Base-by-base conservation (phyloP, 2,329 filamentous ascomycete species). In the Aureobasidium sp. region DNA sequence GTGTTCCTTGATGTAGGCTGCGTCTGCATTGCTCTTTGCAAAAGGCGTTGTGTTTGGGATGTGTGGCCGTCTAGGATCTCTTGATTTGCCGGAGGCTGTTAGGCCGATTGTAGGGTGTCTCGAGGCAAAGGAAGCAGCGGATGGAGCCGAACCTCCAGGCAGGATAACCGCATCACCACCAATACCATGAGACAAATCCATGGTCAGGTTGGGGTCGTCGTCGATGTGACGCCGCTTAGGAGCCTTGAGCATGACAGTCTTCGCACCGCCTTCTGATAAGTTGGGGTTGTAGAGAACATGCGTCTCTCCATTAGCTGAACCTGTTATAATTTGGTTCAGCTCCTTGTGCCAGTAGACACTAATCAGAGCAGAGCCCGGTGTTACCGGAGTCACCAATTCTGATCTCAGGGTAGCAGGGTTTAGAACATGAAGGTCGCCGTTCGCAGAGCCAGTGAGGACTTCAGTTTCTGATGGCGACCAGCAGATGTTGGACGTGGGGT, bases 161-260 rank as follows among this genome's bases (percentile, higher is more conserved):
- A 75, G 87, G 61, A 95, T 78, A 64, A 96, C 89, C 9, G 87
- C 84, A 70, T 97, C 93, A 49, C 87, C 90, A 0, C 91, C 91
- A 63, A 97, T 82, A 15, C 91, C 92, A 3, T 87, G 80, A 5
- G 87, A 84, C 68, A 91, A 84, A 71, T 96, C 91, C 73, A 89
- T 95, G 1, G 92, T 96, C 37, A 95, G 81, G 63, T 85, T 86
- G 0, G 91, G 86, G 74, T 97, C 91, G 74, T 99, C 94, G 72
- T 99, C 94, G 64, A 99, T 86, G 72, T 99, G 93, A 1, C 93
- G 88, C 69, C 91, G 92, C 78, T 99, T 97, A 2, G 94, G 92
- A 0, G 91, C 91, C 70, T 91, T 90, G 65, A 89, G 92, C 86
- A 99, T 91, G 67, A 97, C 89, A 64, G 90, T 86, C 61, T 91